These are phyloP conservation scores for Prunus yedoensis DNA, from an alignment of 331 rosid species.

Conservation along the genomic window DNA sequence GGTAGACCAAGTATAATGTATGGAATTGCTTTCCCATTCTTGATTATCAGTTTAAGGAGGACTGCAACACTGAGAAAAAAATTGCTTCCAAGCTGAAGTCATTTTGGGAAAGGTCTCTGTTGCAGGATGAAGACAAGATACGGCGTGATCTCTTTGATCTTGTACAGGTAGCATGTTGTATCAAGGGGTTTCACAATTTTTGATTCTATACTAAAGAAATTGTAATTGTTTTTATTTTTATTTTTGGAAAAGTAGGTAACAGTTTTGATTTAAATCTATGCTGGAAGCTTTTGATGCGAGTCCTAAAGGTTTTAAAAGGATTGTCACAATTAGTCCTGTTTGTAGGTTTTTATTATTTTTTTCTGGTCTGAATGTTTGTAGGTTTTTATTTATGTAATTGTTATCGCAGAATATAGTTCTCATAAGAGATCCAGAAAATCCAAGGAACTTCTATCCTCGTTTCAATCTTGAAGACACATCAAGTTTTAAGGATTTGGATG, in stretches of 20 bases:
- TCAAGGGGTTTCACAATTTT: too few species aligned
- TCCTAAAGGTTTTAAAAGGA: not conserved
- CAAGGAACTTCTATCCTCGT: conserved; percentile 83
- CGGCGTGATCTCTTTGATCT: conserved; percentile 75
- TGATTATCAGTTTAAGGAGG: conserved; percentile 77
- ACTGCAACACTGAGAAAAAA: conserved; percentile 83
- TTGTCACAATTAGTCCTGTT: not conserved
- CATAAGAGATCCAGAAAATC: conserved; percentile 80
- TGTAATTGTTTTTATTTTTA: too few species aligned
- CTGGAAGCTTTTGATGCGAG: not conserved
- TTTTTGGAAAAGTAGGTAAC: too few species aligned
- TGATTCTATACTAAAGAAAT: too few species aligned
- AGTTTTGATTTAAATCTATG: not conserved
- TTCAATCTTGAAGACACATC: conserved; percentile 92
- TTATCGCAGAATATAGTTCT: conserved; percentile 81
- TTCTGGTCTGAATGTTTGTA: conserved; percentile 2
- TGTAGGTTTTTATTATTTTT: not conserved
- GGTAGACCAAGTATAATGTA: not conserved
- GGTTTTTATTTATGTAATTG: conserved; percentile 25
- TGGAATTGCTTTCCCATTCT: not conserved
- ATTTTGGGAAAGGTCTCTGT: conserved; percentile 48
- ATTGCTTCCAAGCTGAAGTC: conserved; percentile 79
- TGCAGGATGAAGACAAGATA: conserved; percentile 58
- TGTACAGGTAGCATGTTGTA: conserved; percentile 40
- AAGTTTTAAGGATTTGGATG: conserved; percentile 83